Evolutionary conservation across 2,329 filamentous ascomycete species (phyloP), one percentile per base, ranked within the genome.

Genomic region (Diaporthe sp.): DNA sequence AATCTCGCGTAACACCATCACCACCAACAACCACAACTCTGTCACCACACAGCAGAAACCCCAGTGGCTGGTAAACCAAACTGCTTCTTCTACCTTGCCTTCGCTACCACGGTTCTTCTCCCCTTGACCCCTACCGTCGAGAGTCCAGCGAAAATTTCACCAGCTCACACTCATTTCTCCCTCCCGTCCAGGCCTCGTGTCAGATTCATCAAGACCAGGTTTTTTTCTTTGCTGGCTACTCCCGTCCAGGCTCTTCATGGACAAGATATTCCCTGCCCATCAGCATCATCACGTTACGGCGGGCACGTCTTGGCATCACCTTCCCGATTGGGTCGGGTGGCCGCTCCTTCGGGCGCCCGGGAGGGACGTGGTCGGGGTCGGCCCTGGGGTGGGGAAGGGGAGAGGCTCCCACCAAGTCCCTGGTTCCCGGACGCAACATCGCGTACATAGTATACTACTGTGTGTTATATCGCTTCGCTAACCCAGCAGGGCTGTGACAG

Each of bases 1-100:
- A 51, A 68, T 53, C 46, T 68, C 65, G 65, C 42, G 31, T 53
- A 68, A 37, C 65, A 39, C 65, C 31, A 39, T 51, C 31, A 68
- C 46, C 46, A 68, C 46, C 46, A 68, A 34, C 28, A 68, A 39
- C 37, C 37, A 39, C 6, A 49, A 53, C 19, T 68, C 46, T 53
- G 31, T 13, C 46, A 51, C 15, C 17, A 34, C 42, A 67, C 25
- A 6, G 25, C 2, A 67, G 9, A 65, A 67, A 34, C 42, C 49
- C 34, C 15, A 70, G 65, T 55, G 65, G 65, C 49, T 28, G 65
- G 49, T 55, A 70, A 31, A 39, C 65, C 46, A 12, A 28, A 68
- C 1, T 67, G 46, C 42, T 67, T 67, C 42, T 49, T 61, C 37
- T 28, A 34, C 42, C 42, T 22, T 37, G 42, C 42, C 28, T 31